Conservation (phyloP, 306 rosid genomes). For the Medicago ruthenica region DNA sequence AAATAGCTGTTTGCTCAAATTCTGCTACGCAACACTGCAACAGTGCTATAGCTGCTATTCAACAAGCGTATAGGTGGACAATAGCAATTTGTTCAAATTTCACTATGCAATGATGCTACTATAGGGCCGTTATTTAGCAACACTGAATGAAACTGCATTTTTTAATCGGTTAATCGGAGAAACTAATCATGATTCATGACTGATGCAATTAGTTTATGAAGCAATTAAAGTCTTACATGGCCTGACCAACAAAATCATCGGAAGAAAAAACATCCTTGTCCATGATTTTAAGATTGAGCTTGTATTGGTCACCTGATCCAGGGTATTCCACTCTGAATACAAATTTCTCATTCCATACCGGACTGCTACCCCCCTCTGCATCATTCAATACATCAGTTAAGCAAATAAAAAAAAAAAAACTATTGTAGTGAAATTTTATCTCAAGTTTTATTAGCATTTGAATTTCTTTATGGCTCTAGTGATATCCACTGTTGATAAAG, state of each 20-base stretch:
- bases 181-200: not conserved
- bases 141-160: not conserved
- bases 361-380: conserved; percentile 67
- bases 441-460: not conserved
- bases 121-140: not conserved
- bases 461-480: not conserved
- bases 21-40: not conserved
- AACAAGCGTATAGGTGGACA: not conserved
- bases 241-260: conserved; percentile 74
- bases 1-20: not conserved
- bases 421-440: not conserved
- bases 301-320: conserved; percentile 68
- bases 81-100: not conserved
- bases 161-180: not conserved
- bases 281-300: conserved; percentile 69
- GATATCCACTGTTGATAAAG: not conserved
- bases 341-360: conserved; percentile 84
- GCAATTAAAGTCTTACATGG: conserved; percentile 59
- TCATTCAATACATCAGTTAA: conserved; percentile 30
- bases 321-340: conserved; percentile 82
- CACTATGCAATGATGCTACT: not conserved
- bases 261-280: conserved; percentile 81
- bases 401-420: too few species aligned
- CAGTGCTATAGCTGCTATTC: not conserved
- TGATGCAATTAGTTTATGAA: not conserved